Evolutionary conservation across 2,329 filamentous ascomycete species (phyloP), one percentile per base, ranked within the genome.

Genomic region (Apiospora marii): DNA sequence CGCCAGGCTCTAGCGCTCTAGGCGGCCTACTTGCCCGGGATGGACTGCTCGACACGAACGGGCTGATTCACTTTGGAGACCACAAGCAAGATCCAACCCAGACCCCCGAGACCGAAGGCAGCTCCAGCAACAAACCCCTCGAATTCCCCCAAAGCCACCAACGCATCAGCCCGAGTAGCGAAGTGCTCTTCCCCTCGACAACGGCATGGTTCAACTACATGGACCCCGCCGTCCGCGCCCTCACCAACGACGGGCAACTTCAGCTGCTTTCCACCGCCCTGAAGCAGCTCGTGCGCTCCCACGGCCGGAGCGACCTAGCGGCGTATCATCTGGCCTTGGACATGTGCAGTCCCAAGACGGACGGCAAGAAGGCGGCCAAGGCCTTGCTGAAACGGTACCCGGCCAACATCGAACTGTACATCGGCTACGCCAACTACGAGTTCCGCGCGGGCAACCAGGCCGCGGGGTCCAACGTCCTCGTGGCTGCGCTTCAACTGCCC

Each of bases 371-470:
- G 79, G 85, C 87, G 8, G 93, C 94, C 0, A 97, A 94, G 77
- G 82, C 83, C 8, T 84, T 97, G 0, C 82, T 98, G n/a, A 96
- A 93, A 78, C 87, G 86, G 68, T 88, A 90, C 71, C 85, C 91
- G 0, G 85, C 89, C 0, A 92, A 90, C 76, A 80, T 93, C 3
- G 84, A 86, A 19, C 84, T 98, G 0, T 98, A 97, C 82, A 93
- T 94, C 76, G 90, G 91, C 0, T 97, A 96, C 78, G 94, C 92
- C 0, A 82, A 94, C 19, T 89, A 94, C 4, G 94, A 97, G 81
- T 86, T 83, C 75, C 84, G 85, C 1, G 87, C 87, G 43, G 89
- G 87, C 0, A 91, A 92, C 34, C 76, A 79, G 1, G 85, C 89
- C 0, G 84, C 90, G 67, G 91, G 92, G 5, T 83, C 86, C 30